Percentiles rank a stretch among this genome's conserved stretches.
phyloP scores from a whole-genome alignment of 73 alveolate species.

The Uronychia setigera region DNA sequence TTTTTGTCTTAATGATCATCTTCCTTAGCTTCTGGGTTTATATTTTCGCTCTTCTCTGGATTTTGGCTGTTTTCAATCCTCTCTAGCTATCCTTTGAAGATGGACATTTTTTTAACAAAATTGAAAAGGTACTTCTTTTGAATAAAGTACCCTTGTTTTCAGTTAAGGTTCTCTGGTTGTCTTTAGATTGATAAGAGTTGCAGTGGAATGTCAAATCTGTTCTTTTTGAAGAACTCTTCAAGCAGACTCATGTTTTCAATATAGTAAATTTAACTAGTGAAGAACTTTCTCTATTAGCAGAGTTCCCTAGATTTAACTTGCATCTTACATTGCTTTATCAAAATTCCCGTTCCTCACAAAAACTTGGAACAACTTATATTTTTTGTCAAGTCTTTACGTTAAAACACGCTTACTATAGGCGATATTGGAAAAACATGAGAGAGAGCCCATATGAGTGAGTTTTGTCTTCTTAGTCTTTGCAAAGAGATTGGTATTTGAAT shows the following conservation, averaged over 20 bases:
- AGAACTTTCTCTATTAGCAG: background rate
- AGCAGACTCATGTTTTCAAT: constrained; percentile 31
- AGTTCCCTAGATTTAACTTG: background rate
- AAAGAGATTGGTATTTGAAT: background rate
- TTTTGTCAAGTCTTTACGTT: background rate
- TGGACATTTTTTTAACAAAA: constrained; percentile 38
- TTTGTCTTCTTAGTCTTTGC: background rate
- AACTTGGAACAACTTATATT: constrained; percentile 14
- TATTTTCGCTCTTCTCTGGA: background rate
- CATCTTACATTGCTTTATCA: constrained; percentile 7
- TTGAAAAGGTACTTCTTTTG: constrained; percentile 19
- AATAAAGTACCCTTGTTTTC: constrained; percentile 10
- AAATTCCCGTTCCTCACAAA: constrained; percentile 38
- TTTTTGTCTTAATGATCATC: background rate
- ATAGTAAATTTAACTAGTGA: constrained; percentile 4
- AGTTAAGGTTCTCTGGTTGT: background rate
- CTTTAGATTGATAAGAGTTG: background rate
- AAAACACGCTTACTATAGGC: background rate
- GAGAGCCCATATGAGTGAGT: background rate
- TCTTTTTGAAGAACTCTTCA: constrained; percentile 51
- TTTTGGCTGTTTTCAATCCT: background rate
- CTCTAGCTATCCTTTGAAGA: background rate
- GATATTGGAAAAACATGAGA: background rate
- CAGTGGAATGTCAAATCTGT: constrained; percentile 26
- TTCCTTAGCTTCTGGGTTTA: background rate